Conservation (phyloP, 2,329 filamentous ascomycete genomes). For the Aureobasidium sp. region DNA sequence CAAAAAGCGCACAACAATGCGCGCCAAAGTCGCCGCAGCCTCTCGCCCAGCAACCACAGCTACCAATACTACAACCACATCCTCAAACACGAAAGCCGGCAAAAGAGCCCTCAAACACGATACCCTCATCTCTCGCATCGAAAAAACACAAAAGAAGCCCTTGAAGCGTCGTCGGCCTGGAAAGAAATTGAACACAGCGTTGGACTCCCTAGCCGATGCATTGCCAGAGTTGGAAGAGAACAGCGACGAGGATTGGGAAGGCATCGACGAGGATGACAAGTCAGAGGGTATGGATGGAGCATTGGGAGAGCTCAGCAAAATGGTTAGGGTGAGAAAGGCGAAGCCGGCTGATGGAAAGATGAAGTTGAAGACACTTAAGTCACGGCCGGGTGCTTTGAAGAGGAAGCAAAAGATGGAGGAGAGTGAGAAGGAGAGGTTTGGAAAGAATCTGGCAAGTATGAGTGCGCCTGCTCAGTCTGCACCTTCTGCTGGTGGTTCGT, state of each 20-base stretch:
- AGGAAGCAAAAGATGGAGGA: slow-evolving; percentile 82
- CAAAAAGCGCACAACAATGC: slow-evolving; percentile 64
- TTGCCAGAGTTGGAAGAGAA: slow-evolving; percentile 67
- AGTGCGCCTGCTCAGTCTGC: slow-evolving; percentile 18
- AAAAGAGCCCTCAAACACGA: slow-evolving; percentile 87
- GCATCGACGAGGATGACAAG: slow-evolving; percentile 31
- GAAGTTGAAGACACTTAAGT: slow-evolving; percentile 77
- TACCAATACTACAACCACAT: slow-evolving; percentile 48
- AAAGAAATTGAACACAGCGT: slow-evolving; percentile 81
- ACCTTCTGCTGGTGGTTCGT: slow-evolving; percentile 46
- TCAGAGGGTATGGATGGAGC: slow-evolving; percentile 15
- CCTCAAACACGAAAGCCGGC: slow-evolving; percentile 79
- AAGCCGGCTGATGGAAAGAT: slow-evolving; percentile 64
- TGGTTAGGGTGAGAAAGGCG: slow-evolving; percentile 26
- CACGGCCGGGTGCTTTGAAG: slow-evolving; percentile 82
- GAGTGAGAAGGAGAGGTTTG: slow-evolving; percentile 86
- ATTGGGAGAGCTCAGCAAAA: slow-evolving; percentile 24
- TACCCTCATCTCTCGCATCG: slow-evolving; percentile 79
- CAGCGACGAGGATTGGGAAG: slow-evolving; percentile 48
- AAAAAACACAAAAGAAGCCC: slow-evolving; percentile 55
- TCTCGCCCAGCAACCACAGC: slow-evolving; percentile 49
- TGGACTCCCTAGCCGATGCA: slow-evolving; percentile 82
- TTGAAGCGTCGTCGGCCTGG: slow-evolving; percentile 68
- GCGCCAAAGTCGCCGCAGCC: slow-evolving; percentile 58
- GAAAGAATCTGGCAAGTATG: slow-evolving; percentile 83